Conservation (phyloP, 208 protist species). For the Leishmania tarentolae region DNA sequence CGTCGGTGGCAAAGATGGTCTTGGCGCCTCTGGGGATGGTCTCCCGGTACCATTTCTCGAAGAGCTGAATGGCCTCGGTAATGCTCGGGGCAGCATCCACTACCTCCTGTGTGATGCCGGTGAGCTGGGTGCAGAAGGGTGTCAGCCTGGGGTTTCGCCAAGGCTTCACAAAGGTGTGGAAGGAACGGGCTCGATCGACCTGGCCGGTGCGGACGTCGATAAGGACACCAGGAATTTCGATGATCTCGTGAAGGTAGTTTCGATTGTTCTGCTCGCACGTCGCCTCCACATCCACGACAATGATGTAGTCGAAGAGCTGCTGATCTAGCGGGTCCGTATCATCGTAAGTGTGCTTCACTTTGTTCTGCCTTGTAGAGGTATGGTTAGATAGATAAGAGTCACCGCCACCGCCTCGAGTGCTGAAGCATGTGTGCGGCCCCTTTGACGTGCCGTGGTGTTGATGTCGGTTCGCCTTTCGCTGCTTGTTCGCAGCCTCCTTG, state of each 20-base stretch:
- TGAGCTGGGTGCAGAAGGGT: slow-evolving; percentile 93
- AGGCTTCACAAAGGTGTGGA: slow-evolving; percentile 92
- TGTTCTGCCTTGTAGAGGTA: slow-evolving; percentile 26
- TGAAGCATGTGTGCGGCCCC: not conserved
- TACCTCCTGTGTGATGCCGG: slow-evolving; percentile 93
- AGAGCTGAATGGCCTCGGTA: slow-evolving; percentile 64
- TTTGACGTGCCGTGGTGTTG: slow-evolving; percentile 11
- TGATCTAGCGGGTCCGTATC: slow-evolving; percentile 67
- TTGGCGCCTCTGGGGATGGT: slow-evolving; percentile 76
- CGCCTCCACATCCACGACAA: slow-evolving; percentile 92
- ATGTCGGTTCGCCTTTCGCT: slow-evolving; percentile 25
- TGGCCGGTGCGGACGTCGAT: slow-evolving; percentile 78
- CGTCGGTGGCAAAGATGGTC: slow-evolving; percentile 84
- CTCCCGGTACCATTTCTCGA: slow-evolving; percentile 79
- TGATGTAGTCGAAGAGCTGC: slow-evolving; percentile 93
- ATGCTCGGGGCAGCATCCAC: slow-evolving; percentile 82
- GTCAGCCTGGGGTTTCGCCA: slow-evolving; percentile 82
- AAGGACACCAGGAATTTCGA: slow-evolving; percentile 93
- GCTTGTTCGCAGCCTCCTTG: slow-evolving; percentile 47
- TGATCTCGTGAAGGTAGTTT: slow-evolving; percentile 93
- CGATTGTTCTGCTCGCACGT: slow-evolving; percentile 79
- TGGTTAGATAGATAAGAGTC: slow-evolving; percentile 42
- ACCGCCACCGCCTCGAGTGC: slow-evolving; percentile 4
- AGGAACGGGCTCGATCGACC: slow-evolving; percentile 72
- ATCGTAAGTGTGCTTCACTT: slow-evolving; percentile 49